Evolutionary conservation across 2,329 filamentous ascomycete genomes (phyloP), one percentile per base, ranked within the genome.

Genomic region (Pseudogymnoascus sp.): DNA sequence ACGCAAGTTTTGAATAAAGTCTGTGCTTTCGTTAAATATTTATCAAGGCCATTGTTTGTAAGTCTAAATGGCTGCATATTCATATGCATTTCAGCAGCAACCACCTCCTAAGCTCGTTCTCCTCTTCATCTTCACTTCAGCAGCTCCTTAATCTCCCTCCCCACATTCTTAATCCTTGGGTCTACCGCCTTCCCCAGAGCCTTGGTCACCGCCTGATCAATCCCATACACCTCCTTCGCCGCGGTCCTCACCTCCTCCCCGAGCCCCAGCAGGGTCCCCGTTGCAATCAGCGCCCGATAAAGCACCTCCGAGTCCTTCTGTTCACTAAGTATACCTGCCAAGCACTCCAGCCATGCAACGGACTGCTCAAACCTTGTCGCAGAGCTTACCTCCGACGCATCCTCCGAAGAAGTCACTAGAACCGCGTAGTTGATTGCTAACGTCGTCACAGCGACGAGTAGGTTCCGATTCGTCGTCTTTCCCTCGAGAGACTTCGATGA

Each of bases 391-490:
- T 58, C 57, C 33, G 64, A 57, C 2, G 64, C 41, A 4, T 61
- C 33, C 22, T 64, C 43, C 28, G 64, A 59, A 4, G 74, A 73
- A 7, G 81, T 82, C 4, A 90, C 81, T 9, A 92, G 80, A 1
- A 96, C 90, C 0, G 91, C 81, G 65, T 89, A 88, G 74, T 99
- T 97, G 71, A 97, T 87, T 63, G 88, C 86, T 0, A 90, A 80
- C 0, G 94, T 96, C 1, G 90, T 86, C 16, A 90, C 78, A 0
- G 94, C 93, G 61, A 96, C 87, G 58, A 88, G 83, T 9, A 97
- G 78, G 67, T 96, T 96, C 59, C 89, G 85, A 71, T 95, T 94
- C 4, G 81, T 81, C 2, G 86, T 76, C 25, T 89, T 81, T 0
- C 83, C 81, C 59, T 86, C 81, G 7, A 95, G 76, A 28, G 88